These are phyloP conservation scores for Bruguiera gymnorhiza DNA, from an alignment of 345 rosid genomes.

Conservation along the genomic window DNA sequence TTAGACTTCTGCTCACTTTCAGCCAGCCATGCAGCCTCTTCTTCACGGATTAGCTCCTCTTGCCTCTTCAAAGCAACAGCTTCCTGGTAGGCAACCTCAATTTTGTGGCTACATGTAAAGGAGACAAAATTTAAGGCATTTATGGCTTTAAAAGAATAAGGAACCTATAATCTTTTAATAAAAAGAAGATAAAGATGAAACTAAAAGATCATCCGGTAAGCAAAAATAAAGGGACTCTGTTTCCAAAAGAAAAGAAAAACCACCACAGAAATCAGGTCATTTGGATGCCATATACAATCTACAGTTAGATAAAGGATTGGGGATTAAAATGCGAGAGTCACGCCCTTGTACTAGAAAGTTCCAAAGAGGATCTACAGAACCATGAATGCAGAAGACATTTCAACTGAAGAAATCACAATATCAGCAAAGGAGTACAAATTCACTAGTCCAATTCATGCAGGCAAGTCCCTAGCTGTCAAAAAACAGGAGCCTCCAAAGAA, in stretches of 20 bases:
- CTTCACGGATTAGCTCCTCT: slow-evolving; percentile 95
- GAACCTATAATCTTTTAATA: neutral
- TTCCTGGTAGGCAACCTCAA: slow-evolving; percentile 92
- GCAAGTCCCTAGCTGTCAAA: neutral
- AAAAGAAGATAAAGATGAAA: neutral
- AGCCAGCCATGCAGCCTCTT: slow-evolving; percentile 81
- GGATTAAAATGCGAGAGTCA: no score
- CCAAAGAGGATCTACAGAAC: neutral
- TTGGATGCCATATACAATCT: no score
- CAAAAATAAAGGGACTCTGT: no score
- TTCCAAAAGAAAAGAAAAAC: no score
- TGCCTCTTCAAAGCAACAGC: slow-evolving; percentile 89
- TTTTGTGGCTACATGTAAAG: slow-evolving; percentile 58
- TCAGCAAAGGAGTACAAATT: neutral
- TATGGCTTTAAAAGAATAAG: no score
- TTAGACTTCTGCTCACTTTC: slow-evolving; percentile 79
- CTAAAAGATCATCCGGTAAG: neutral
- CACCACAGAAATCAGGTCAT: no score
- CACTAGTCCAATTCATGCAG: neutral
- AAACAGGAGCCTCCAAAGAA: neutral
- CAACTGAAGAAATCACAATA: neutral
- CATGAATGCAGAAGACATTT: neutral
- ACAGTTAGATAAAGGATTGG: no score
- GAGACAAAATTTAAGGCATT: slow-evolving; percentile 8
- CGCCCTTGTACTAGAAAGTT: no score